phyloP scores from a whole-genome alignment of 805 yeast genomes.

The Yamadazyma olivae region DNA sequence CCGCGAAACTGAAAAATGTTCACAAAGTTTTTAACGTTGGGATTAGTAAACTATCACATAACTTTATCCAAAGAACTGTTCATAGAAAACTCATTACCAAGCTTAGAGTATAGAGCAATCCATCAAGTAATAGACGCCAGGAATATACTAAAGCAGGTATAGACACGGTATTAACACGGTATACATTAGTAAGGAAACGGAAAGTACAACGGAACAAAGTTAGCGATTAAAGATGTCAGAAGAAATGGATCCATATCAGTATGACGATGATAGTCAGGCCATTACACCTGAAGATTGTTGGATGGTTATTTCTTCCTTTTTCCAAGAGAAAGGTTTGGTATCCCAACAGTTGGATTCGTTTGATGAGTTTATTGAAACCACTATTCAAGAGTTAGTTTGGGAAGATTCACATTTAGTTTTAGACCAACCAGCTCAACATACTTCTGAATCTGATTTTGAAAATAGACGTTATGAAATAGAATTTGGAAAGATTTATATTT shows the following conservation, averaged over 20 bases:
- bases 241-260: slow-evolving; percentile 59
- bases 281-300: slow-evolving; percentile 99
- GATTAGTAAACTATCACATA: slow-evolving; percentile 1
- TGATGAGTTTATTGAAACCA: slow-evolving; percentile 94
- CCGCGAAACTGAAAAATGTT: slow-evolving; percentile 2
- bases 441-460: slow-evolving; percentile 83
- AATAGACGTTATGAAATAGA: slow-evolving; percentile 92
- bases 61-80: too few species aligned
- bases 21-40: background rate
- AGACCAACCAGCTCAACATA: slow-evolving; percentile 98
- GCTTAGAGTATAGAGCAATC: too few species aligned
- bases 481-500: slow-evolving; percentile 95
- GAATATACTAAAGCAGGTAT: too few species aligned
- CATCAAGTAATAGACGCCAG: too few species aligned
- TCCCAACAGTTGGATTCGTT: slow-evolving; percentile 98
- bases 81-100: too few species aligned
- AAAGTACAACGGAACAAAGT: too few species aligned
- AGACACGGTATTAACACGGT: too few species aligned
- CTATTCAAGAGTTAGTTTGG: slow-evolving; percentile 94
- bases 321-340: slow-evolving; percentile 93
- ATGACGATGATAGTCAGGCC: slow-evolving; percentile 54
- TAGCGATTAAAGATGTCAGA: background rate
- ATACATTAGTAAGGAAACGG: too few species aligned
- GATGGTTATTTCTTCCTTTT: slow-evolving; percentile 95
- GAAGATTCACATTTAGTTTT: slow-evolving; percentile 92